phyloP scores from a whole-genome alignment of 2,329 filamentous ascomycete genomes.

The Stachybotrys echinatus region DNA sequence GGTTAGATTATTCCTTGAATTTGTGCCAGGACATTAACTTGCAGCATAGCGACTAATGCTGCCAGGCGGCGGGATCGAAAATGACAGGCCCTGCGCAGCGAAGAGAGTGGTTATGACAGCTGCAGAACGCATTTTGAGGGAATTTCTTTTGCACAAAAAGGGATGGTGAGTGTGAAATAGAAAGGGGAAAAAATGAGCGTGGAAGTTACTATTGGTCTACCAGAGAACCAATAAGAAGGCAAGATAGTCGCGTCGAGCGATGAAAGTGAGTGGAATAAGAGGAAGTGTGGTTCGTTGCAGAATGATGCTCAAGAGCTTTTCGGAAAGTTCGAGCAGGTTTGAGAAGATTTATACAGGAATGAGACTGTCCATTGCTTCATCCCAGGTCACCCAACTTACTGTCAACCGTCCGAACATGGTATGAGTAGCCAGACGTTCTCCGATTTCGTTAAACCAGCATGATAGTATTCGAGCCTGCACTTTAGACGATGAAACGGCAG shows the following conservation, averaged over 20 bases:
- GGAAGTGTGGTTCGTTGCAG: not conserved
- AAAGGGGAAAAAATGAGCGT: too few species aligned
- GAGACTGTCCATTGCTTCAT: not conserved
- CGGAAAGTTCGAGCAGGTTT: not conserved
- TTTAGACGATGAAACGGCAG: not conserved
- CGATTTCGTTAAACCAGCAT: too few species aligned
- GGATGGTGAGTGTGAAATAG: not conserved
- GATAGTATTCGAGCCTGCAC: too few species aligned
- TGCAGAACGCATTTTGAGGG: not conserved
- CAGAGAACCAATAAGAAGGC: constrained; percentile 1
- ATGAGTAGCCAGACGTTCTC: not conserved
- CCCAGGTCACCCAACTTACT: not conserved
- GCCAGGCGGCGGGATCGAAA: not conserved
- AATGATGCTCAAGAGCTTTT: too few species aligned
- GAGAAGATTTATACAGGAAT: not conserved
- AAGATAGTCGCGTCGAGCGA: constrained; percentile 3
- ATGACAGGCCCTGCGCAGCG: not conserved
- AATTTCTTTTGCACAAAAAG: not conserved
- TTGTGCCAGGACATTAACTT: not conserved
- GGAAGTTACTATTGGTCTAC: not conserved
- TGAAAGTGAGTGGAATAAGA: not conserved
- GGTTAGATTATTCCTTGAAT: not conserved
- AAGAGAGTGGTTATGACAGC: not conserved
- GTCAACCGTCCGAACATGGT: not conserved
- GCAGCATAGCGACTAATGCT: constrained; percentile 1